A percentile compares a stretch with the other conserved stretches of the same genome.
phyloP scores from a whole-genome alignment of 139 green algal genomes.

The Yamagishiella unicocca region DNA sequence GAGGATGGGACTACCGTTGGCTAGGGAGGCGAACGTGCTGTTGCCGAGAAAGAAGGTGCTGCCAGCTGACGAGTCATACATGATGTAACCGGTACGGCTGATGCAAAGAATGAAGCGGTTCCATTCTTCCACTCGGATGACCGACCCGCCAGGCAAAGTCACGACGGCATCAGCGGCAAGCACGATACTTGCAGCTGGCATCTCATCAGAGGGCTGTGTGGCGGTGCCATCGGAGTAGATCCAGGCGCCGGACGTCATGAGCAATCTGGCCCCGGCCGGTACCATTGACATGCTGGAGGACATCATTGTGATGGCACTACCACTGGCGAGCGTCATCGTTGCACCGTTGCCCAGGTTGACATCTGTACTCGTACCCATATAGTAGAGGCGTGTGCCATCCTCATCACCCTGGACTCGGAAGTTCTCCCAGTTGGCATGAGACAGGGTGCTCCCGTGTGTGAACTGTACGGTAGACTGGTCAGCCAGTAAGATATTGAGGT shows the following conservation, averaged over 20 bases:
- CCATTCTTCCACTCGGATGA: neutral
- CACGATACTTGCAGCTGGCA: neutral
- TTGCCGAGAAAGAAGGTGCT: neutral
- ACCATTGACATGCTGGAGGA: neutral
- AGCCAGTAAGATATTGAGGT: neutral
- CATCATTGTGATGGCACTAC: neutral
- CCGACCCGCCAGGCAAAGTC: neutral
- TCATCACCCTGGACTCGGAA: neutral
- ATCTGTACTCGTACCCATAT: too few species aligned
- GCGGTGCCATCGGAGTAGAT: too few species aligned
- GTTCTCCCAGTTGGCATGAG: neutral
- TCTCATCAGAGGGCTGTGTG: too few species aligned
- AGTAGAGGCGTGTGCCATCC: neutral
- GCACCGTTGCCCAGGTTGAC: neutral
- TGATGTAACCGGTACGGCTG: neutral
- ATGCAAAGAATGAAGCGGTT: neutral
- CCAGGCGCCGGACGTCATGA: neutral
- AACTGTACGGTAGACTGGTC: neutral
- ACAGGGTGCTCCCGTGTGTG: neutral
- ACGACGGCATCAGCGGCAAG: neutral
- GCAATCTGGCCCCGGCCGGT: neutral
- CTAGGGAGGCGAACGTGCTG: neutral
- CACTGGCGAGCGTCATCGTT: neutral
- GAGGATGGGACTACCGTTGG: conserved; percentile 3
- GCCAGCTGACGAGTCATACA: neutral